A percentile compares a stretch with the other conserved stretches of the same genome.
Evolutionary conservation across 1,139 yeast genomes (phyloP).

Genomic region (Trichomonascaceae sp.): DNA sequence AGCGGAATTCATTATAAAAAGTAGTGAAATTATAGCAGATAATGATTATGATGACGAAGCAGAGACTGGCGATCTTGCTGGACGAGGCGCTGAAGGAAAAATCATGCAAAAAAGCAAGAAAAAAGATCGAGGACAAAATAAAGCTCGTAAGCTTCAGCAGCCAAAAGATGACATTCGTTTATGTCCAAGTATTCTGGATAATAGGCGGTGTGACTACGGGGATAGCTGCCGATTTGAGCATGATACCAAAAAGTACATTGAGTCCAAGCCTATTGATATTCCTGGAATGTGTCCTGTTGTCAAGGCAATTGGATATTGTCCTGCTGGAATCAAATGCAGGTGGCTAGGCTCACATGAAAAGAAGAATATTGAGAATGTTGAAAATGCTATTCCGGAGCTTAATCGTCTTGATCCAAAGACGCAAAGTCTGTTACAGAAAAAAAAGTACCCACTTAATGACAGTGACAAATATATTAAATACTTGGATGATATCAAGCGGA

Average conservation of each 20-base stretch:
- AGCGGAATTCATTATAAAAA: slow-evolving; percentile 19
- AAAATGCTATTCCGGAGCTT: slow-evolving; percentile 48
- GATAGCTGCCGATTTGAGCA: slow-evolving; percentile 74
- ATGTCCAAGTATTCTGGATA: slow-evolving; percentile 52
- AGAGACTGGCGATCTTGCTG: slow-evolving; percentile 39
- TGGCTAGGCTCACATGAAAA: slow-evolving; percentile 76
- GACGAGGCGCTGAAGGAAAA: slow-evolving; percentile 38
- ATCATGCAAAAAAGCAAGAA: slow-evolving; percentile 29
- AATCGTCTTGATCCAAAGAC: slow-evolving; percentile 53
- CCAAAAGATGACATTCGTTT: slow-evolving; percentile 57
- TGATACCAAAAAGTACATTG: slow-evolving; percentile 58
- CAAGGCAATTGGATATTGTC: slow-evolving; percentile 79
- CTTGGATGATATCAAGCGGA: slow-evolving; percentile 40
- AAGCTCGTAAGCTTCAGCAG: slow-evolving; percentile 74
- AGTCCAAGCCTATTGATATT: slow-evolving; percentile 62
- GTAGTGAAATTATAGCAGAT: slow-evolving; percentile 10
- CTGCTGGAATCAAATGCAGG: slow-evolving; percentile 86
- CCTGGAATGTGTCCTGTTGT: slow-evolving; percentile 79
- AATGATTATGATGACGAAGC: slow-evolving; percentile 42
- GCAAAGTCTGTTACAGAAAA: slow-evolving; percentile 57
- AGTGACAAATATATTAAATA: slow-evolving; percentile 52
- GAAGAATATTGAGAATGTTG: slow-evolving; percentile 38
- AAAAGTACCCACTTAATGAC: slow-evolving; percentile 49
- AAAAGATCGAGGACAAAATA: slow-evolving; percentile 78
- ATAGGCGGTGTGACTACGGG: slow-evolving; percentile 56